Evolutionary conservation across 768 basidiomycete species (phyloP).

Genomic region (Solioccasus polychromus): DNA sequence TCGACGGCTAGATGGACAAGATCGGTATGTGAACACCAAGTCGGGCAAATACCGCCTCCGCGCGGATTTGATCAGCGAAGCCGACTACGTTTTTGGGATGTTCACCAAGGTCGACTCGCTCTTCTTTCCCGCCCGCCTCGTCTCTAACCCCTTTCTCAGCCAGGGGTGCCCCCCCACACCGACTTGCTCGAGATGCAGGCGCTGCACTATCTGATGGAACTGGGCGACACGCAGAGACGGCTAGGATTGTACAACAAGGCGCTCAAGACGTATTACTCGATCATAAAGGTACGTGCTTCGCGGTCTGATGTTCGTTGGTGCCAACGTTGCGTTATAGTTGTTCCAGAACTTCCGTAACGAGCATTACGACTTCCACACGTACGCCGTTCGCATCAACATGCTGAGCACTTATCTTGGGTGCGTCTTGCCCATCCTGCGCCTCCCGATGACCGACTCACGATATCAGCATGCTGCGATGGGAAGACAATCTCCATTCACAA

Average conservation of each 20-base stretch:
- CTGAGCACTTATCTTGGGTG: constrained; percentile 84
- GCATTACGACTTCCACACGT: constrained; percentile 97
- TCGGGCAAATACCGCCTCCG: constrained; percentile 86
- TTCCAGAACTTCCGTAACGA: constrained; percentile 91
- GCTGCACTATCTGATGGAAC: constrained; percentile 78
- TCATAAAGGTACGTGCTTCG: constrained; percentile 58
- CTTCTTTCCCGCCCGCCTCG: neutral
- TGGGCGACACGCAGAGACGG: constrained; percentile 68
- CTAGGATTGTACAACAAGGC: constrained; percentile 71
- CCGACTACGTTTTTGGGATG: constrained; percentile 67
- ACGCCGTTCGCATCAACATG: constrained; percentile 86
- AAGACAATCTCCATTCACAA: constrained; percentile 75
- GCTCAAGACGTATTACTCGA: constrained; percentile 77
- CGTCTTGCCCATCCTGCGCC: constrained; percentile 24
- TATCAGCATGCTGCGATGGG: constrained; percentile 74
- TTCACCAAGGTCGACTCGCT: constrained; percentile 83
- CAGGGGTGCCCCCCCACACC: constrained; percentile 75
- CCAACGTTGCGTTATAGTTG: constrained; percentile 41
- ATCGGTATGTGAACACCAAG: constrained; percentile 93
- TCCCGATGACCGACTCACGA: constrained; percentile 1
- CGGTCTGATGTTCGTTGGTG: neutral
- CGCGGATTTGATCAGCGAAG: constrained; percentile 77
- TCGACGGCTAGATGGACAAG: constrained; percentile 84
- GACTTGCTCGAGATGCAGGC: constrained; percentile 98
- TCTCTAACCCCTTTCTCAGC: constrained; percentile 47